Percentiles rank a stretch among this genome's conserved stretches.
These are phyloP conservation scores for Glutinoglossum americanum DNA, from an alignment of 495 filamentous ascomycete species.

Conservation along the genomic window DNA sequence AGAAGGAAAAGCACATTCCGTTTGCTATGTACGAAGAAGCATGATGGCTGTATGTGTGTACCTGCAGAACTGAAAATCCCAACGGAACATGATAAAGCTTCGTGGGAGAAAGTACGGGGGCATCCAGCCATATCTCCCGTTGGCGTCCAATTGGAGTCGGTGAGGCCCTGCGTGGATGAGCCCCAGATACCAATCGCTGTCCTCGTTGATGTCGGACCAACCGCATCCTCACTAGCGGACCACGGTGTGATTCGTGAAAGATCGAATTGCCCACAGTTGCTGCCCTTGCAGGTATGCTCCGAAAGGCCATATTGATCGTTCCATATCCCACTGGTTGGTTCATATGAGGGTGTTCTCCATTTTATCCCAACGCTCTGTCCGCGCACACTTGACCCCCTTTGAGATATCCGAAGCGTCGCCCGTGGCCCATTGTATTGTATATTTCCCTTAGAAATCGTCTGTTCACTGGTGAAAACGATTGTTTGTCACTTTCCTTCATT, in stretches of 20 bases:
- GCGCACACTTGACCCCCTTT: background rate
- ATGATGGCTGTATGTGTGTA: no score
- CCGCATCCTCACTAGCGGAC: background rate
- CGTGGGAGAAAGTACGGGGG: background rate
- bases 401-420: background rate
- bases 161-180: background rate
- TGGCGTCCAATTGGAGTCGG: background rate
- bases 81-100: background rate
- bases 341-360: no score
- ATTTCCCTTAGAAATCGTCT: no score
- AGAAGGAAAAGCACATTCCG: no score
- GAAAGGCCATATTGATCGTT: no score
- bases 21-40: no score
- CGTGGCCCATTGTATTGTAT: no score
- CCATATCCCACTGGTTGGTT: no score
- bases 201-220: background rate
- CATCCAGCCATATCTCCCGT: background rate
- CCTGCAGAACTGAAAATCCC: no score
- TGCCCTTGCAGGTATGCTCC: background rate
- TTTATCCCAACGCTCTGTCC: background rate
- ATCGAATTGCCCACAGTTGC: background rate
- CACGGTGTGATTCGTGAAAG: background rate
- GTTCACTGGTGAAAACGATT: no score
- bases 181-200: background rate
- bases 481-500: no score